Base-by-base conservation (phyloP, 1,284 basidiomycete genomes). In the Papiliotrema flavescens region DNA sequence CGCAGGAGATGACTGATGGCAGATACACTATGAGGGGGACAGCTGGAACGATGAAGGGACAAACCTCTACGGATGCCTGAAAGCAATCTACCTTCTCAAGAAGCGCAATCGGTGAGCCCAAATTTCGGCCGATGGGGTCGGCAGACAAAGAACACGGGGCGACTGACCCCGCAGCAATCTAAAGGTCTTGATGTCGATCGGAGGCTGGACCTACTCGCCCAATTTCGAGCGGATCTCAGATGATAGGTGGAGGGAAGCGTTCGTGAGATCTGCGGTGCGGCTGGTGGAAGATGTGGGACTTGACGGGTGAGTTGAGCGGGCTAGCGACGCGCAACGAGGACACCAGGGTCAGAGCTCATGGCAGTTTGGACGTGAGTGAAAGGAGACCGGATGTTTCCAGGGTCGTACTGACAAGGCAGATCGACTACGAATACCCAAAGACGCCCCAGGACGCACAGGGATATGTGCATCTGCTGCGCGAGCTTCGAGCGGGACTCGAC, bases 161-260 rank as follows among this genome's bases (percentile, higher is more conserved):
- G 35, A n/a, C 22, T 36, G 26, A 26, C 35, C 24, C 14, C 24
- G 6, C 36, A 82, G 88, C 37, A 85, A 88, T 67, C 70, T 90
- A 51, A 90, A 90, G 69, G 84, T 90, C 13, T 75, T 89, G 35
- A 78, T 90, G 26, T 89, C 87, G 0, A 80, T 91, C 42, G 89
- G 89, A 35, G 89, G 91, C 4, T 94, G 90, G 90, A 88, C 88
- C 0, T 93, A 90, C 70, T 91, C 89, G 2, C 84, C 88, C 2
- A 77, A 77, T 66, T 77, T 78, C 57, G 65, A 59, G 22, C 61
- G 63, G 24, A 73, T 94, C 47, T 79, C 85, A 47, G 85, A 64
- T 81, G 81, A 41, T 69, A 79, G 54, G 46, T 84, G 41, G 67
- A 84, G 89, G 15, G 76, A 80, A 11, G 84, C 76, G 5, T 97